A percentile compares a stretch with the other conserved stretches of the same genome.
These are phyloP conservation scores for Phyllostachys edulis DNA, from an alignment of 176 grass and related monocot genomes.

Conservation along the genomic window DNA sequence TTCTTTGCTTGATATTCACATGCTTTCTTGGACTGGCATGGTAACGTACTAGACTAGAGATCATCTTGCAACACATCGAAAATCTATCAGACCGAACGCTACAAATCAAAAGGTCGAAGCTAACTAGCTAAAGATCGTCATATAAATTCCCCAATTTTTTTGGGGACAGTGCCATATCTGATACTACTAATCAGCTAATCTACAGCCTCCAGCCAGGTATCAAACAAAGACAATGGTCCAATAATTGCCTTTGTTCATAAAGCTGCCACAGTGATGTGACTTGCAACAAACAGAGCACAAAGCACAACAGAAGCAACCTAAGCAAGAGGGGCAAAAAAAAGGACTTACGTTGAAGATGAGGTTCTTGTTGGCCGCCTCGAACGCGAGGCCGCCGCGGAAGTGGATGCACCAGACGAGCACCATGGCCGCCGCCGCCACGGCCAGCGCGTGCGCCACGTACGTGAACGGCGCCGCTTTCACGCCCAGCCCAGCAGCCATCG, in stretches of 20 bases:
- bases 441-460: slow-evolving; percentile 71
- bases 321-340: not conserved
- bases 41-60: not conserved
- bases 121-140: not conserved
- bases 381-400: slow-evolving; percentile 86
- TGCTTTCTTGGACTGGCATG: not conserved
- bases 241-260: not conserved
- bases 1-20: not conserved
- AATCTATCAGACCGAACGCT: not conserved
- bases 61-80: not conserved
- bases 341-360: slow-evolving; percentile 87
- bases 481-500: slow-evolving; percentile 29
- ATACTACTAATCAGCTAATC: not conserved
- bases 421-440: slow-evolving; percentile 51
- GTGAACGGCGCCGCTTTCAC: slow-evolving; percentile 67
- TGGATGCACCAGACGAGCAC: slow-evolving; percentile 84
- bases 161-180: not conserved
- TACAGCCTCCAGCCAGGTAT: not conserved
- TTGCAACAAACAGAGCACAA: slow-evolving; percentile 15
- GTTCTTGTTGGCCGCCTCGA: slow-evolving; percentile 76
- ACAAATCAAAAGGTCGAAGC: not conserved
- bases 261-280: slow-evolving; percentile 2
- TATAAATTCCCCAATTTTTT: not conserved
- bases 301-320: not conserved
- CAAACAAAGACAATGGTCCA: not conserved